These are phyloP conservation scores for Thermothelomyces thermophilus DNA, from an alignment of 2,329 filamentous ascomycete species.

Conservation along the genomic window DNA sequence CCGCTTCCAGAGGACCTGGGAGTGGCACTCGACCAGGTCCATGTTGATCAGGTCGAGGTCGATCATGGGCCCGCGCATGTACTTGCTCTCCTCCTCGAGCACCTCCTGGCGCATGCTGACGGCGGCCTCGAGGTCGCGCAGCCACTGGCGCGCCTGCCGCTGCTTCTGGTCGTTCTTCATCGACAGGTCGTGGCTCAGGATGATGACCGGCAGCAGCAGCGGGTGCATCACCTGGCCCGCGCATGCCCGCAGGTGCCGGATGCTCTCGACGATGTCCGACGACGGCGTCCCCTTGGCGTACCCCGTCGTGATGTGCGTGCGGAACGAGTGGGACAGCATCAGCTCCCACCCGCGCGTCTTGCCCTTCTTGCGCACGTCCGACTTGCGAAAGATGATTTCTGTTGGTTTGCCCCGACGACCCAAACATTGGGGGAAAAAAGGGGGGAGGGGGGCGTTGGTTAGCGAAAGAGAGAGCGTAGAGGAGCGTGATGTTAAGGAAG, in stretches of 20 bases:
- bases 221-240: constrained; percentile 48
- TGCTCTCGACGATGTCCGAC: constrained; percentile 45
- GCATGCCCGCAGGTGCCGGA: constrained; percentile 46
- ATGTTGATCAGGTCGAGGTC: constrained; percentile 55
- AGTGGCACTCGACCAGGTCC: constrained; percentile 58
- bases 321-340: constrained; percentile 53
- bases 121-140: constrained; percentile 54
- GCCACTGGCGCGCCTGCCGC: constrained; percentile 56
- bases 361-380: constrained; percentile 59
- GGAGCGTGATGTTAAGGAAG: too few species aligned
- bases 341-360: constrained; percentile 59
- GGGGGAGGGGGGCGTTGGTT: too few species aligned
- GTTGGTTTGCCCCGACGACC: neutral
- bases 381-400: constrained; percentile 59
- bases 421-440: too few species aligned
- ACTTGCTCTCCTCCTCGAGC: constrained; percentile 44
- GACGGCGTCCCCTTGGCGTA: constrained; percentile 55
- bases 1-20: constrained; percentile 56
- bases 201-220: constrained; percentile 51
- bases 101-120: constrained; percentile 56
- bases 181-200: constrained; percentile 53
- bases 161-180: constrained; percentile 53
- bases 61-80: constrained; percentile 45
- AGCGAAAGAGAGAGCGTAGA: too few species aligned
- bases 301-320: constrained; percentile 49